phyloP scores from a whole-genome alignment of 139 green algal genomes.

The Nannochloris sp. region DNA sequence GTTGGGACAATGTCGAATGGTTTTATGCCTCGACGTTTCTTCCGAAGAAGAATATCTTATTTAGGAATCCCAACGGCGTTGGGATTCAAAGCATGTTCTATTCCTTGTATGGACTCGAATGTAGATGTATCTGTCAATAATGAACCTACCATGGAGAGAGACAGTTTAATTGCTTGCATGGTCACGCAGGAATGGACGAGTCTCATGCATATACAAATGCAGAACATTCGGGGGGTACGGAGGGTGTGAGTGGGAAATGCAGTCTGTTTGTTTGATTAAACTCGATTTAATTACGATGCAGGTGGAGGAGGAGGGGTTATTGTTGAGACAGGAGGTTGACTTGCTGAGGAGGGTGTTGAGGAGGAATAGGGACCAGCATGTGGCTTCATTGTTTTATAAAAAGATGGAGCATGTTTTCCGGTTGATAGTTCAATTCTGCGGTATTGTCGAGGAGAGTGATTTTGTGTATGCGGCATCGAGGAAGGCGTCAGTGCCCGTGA shows the following conservation, averaged over 20 bases:
- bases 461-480: not conserved
- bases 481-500: not conserved
- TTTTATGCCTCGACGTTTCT: not conserved
- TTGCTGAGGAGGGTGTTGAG: not conserved
- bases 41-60: too few relatives aligned
- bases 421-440: not conserved
- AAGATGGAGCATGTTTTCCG: constrained; percentile 2
- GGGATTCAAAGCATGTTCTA: too few relatives aligned
- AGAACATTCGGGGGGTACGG: too few relatives aligned
- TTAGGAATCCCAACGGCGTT: too few relatives aligned
- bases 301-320: not conserved
- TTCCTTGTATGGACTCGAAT: too few relatives aligned
- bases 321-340: not conserved
- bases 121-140: too few relatives aligned
- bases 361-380: constrained; percentile 2
- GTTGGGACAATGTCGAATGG: not conserved
- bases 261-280: not conserved
- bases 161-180: too few relatives aligned
- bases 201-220: too few relatives aligned
- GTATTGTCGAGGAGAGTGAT: not conserved
- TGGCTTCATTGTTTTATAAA: not conserved
- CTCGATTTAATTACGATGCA: not conserved
- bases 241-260: too few relatives aligned
- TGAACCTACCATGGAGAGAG: too few relatives aligned
- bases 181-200: too few relatives aligned